Base-by-base conservation (phyloP, 2,329 filamentous ascomycete species). In the Diaporthe citri region DNA sequence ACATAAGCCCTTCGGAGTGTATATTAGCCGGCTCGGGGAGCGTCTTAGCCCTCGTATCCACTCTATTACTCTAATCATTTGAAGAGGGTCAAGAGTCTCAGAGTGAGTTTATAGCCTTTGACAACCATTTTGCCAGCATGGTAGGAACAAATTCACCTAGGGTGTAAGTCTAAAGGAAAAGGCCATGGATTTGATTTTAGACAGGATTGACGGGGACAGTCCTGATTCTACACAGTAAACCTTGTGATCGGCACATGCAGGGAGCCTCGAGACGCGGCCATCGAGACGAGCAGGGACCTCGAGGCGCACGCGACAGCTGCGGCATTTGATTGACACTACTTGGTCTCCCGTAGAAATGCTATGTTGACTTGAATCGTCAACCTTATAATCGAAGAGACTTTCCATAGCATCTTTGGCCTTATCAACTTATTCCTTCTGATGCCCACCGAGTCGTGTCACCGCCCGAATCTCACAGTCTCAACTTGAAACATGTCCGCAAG, bases 231-330 rank as follows among this genome's bases (percentile, higher is more conserved):
- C 9, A 43, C 12, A 15, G 20, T 34, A 15, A 5, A 17, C 4
- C 9, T 39, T 52, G 48, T 31, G 39, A 43, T 36, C 39, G 34
- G 41, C 41, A 34, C 31, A 28, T 62, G 25, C 17, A 12, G 28
- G 31, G 10, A 17, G 12, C 72, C 73, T 67, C 73, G 39, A 72
- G 73, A 74, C 67, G 72, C 62, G 55, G 64, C 8, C 64, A 17
- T 59, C 52, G 72, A 60, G 41, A 59, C 25, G 43, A 73, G 25
- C 41, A 39, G 48, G 43, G 22, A 67, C 25, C 48, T 31, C 52
- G 56, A 52, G 17, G 8, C 41, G 31, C 13, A 25, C 10, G 22
- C 20, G 22, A 67, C 31, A 67, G 64, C 64, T 48, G 43, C 62
- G 31, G 46, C 22, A 36, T 22, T 17, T 25, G 25, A 8, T n/a